phyloP scores from a whole-genome alignment of 2,329 filamentous ascomycete genomes.

The Rutstroemia sp. region DNA sequence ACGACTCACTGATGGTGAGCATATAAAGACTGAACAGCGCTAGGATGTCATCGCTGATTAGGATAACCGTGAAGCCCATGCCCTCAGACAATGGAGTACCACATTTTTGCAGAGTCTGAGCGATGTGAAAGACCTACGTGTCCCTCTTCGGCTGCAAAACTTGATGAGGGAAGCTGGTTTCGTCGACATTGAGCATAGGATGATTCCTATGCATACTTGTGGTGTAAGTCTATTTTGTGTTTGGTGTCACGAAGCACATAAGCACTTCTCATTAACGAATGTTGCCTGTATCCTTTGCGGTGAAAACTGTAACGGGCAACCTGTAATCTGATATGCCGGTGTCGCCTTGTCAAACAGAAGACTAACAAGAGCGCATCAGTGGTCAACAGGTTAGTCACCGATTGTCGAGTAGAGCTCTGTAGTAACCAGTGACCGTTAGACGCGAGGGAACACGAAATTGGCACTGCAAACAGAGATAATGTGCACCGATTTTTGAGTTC shows the following conservation, averaged over 20 bases:
- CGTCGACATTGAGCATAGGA: slow-evolving; percentile 56
- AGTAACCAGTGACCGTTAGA: slow-evolving; percentile 31
- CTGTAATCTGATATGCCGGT: neutral
- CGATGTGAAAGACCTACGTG: slow-evolving; percentile 58
- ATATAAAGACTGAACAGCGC: too few relatives aligned
- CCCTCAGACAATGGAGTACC: slow-evolving; percentile 60
- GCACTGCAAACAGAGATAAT: slow-evolving; percentile 45
- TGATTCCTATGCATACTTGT: slow-evolving; percentile 62
- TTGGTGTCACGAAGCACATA: too few relatives aligned
- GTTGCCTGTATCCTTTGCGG: neutral
- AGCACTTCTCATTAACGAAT: neutral
- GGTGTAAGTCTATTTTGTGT: slow-evolving; percentile 25
- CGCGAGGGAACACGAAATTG: slow-evolving; percentile 45
- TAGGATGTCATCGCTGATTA: neutral
- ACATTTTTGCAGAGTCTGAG: slow-evolving; percentile 55
- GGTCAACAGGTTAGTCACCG: slow-evolving; percentile 53
- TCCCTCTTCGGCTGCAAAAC: slow-evolving; percentile 46
- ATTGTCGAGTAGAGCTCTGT: neutral
- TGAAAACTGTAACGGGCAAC: neutral
- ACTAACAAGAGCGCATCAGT: slow-evolving; percentile 29
- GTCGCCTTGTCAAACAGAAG: neutral
- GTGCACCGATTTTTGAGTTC: slow-evolving; percentile 48
- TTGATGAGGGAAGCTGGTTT: slow-evolving; percentile 46
- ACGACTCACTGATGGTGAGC: slow-evolving; percentile 55
- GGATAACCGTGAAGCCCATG: slow-evolving; percentile 42